phyloP scores from a whole-genome alignment of 2,329 filamentous ascomycete genomes.

The Cladosporium sp. region DNA sequence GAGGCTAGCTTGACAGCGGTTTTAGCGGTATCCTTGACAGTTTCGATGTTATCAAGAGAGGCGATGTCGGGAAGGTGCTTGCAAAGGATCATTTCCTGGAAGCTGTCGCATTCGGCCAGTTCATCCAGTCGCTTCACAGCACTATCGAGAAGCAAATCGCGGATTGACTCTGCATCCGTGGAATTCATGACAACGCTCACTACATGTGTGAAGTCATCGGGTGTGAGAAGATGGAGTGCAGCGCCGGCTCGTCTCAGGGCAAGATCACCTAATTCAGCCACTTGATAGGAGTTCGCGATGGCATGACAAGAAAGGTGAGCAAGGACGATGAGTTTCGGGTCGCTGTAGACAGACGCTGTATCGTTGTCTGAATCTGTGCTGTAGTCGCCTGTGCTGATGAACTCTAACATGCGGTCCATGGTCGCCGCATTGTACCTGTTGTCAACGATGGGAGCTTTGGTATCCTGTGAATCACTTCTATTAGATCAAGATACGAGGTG shows the following conservation, averaged over 20 bases:
- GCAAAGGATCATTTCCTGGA: neutral
- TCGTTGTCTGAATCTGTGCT: neutral
- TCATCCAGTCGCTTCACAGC: neutral
- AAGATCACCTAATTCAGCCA: neutral
- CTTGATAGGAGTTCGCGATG: neutral
- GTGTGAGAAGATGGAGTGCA: neutral
- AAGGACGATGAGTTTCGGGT: neutral
- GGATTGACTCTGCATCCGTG: neutral
- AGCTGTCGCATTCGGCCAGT: neutral
- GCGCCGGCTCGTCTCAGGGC: neutral
- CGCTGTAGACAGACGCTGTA: neutral
- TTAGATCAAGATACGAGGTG: constrained; percentile 1
- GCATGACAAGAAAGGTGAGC: neutral
- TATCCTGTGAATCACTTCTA: neutral
- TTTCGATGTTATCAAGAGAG: neutral
- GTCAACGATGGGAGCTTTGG: constrained; percentile 11
- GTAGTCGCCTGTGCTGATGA: constrained; percentile 18
- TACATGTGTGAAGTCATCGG: neutral
- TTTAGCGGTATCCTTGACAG: neutral
- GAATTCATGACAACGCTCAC: neutral
- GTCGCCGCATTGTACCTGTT: constrained; percentile 13
- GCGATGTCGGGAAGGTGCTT: neutral
- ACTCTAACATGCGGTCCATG: constrained; percentile 17
- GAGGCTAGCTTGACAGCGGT: neutral
- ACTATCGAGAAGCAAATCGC: neutral